A percentile compares a stretch with the other conserved stretches of the same genome.
These are phyloP conservation scores for Detonula confervacea DNA, from an alignment of 352 stramenopile genomes.

Conservation along the genomic window DNA sequence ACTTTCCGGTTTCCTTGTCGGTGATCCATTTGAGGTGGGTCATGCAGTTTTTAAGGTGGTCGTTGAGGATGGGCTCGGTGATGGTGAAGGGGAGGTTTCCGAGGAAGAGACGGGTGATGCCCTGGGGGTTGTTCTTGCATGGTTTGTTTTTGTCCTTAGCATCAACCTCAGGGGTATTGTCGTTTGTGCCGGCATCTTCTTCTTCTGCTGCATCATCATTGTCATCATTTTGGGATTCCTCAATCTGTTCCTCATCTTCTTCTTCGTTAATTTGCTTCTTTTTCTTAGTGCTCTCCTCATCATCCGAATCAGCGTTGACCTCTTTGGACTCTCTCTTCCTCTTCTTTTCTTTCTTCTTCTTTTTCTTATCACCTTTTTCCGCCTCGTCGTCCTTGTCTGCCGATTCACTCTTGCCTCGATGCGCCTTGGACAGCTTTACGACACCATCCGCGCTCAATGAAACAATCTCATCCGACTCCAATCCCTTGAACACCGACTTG, in stretches of 20 bases:
- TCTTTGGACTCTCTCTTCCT: slow-evolving; percentile 60
- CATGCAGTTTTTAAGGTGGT: slow-evolving; percentile 76
- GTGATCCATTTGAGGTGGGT: slow-evolving; percentile 89
- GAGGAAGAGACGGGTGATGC: slow-evolving; percentile 87
- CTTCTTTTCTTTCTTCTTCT: slow-evolving; percentile 72
- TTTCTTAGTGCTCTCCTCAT: slow-evolving; percentile 24
- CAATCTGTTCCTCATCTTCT: slow-evolving; percentile 14
- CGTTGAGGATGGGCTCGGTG: slow-evolving; percentile 77
- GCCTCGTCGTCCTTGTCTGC: slow-evolving; percentile 19
- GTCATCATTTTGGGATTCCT: slow-evolving; percentile 31
- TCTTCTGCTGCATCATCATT: slow-evolving; percentile 29
- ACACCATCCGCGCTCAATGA: slow-evolving; percentile 72
- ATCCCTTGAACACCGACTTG: slow-evolving; percentile 74
- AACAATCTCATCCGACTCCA: slow-evolving; percentile 74
- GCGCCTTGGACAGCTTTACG: slow-evolving; percentile 67
- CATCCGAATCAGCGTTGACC: slow-evolving; percentile 24
- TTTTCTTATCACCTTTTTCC: slow-evolving; percentile 63
- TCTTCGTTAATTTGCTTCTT: slow-evolving; percentile 11
- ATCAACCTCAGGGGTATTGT: slow-evolving; percentile 28
- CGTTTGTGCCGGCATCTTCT: slow-evolving; percentile 11
- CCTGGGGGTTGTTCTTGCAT: slow-evolving; percentile 82
- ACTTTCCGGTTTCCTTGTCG: slow-evolving; percentile 88
- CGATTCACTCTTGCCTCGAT: slow-evolving; percentile 21
- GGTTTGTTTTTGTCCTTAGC: slow-evolving; percentile 73
- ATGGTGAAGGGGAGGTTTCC: slow-evolving; percentile 88